Evolutionary conservation across 179 eudicot genomes (phyloP).

Genomic region (Gypsophila paniculata): DNA sequence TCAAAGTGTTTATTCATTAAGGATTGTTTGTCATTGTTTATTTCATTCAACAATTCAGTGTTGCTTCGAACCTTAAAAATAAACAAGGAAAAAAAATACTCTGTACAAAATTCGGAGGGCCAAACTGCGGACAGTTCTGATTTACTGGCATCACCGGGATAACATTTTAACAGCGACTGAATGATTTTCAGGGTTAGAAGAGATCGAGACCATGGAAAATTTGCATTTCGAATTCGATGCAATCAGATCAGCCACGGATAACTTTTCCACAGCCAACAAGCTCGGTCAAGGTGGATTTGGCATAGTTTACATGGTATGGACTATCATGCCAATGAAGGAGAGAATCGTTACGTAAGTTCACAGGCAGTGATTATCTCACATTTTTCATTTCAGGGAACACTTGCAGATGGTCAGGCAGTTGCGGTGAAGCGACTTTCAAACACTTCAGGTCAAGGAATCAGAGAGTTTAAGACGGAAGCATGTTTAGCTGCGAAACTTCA

Average conservation of each 20-base stretch:
- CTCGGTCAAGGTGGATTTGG: conserved; percentile 17
- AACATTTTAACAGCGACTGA: neutral
- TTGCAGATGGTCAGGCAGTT: conserved; percentile 23
- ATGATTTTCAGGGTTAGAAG: neutral
- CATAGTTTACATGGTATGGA: conserved; percentile 15
- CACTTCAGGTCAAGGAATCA: conserved; percentile 29
- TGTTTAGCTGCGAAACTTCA: conserved; percentile 31
- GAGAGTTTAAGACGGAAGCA: conserved; percentile 32
- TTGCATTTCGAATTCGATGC: conserved; percentile 11
- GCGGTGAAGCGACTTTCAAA: conserved; percentile 35
- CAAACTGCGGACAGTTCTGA: neutral
- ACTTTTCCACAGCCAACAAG: conserved; percentile 12
- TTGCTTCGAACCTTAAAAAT: neutral
- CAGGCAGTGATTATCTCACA: neutral
- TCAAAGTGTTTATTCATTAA: too few species aligned
- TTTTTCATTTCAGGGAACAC: conserved; percentile 9
- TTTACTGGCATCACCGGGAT: too few species aligned
- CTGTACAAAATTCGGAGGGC: too few species aligned
- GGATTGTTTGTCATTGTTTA: too few species aligned
- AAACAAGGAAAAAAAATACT: neutral
- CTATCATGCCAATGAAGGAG: neutral
- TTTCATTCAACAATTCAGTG: too few species aligned
- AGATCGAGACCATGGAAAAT: conserved; percentile 11
- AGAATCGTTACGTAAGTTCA: neutral
- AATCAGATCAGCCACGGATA: conserved; percentile 12